Evolutionary conservation across 2,329 filamentous ascomycete genomes (phyloP).

Genomic region (Periglandula ipomoeae): DNA sequence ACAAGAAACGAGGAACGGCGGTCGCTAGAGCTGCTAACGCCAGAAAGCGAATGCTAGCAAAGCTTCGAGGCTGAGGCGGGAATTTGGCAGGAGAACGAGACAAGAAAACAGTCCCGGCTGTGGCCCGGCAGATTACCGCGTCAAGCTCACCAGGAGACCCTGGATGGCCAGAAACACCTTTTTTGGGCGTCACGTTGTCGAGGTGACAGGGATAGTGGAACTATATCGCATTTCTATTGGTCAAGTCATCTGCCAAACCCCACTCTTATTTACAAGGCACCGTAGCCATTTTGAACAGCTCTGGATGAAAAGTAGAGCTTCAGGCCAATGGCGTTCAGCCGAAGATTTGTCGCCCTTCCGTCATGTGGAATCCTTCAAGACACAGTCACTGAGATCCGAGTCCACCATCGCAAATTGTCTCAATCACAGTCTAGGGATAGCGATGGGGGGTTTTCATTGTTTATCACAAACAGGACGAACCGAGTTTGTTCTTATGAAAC

Average conservation of each 20-base stretch:
- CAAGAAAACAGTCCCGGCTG: not conserved
- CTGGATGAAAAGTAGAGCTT: no score
- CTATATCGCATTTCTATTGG: not conserved
- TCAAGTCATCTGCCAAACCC: not conserved
- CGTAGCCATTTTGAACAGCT: no score
- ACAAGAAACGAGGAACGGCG: not conserved
- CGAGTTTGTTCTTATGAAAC: not conserved
- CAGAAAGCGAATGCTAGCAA: not conserved
- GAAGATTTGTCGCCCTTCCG: no score
- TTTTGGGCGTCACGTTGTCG: slow-evolving; percentile 9
- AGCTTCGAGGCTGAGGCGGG: not conserved
- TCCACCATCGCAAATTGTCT: no score
- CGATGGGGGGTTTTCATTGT: not conserved
- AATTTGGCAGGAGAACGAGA: slow-evolving; percentile 3
- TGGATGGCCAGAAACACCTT: not conserved
- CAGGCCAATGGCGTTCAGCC: no score
- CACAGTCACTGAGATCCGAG: no score
- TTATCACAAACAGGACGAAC: not conserved
- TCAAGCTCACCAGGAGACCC: slow-evolving; percentile 1
- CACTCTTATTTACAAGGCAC: not conserved
- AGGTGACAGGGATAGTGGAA: slow-evolving; percentile 6
- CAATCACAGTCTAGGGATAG: no score
- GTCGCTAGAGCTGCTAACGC: not conserved
- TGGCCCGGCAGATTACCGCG: slow-evolving; percentile 8
- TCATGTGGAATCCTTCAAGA: no score